Evolutionary conservation across 371 early-diverging fungal species (phyloP).

Genomic region (Umbelopsis sp.): DNA sequence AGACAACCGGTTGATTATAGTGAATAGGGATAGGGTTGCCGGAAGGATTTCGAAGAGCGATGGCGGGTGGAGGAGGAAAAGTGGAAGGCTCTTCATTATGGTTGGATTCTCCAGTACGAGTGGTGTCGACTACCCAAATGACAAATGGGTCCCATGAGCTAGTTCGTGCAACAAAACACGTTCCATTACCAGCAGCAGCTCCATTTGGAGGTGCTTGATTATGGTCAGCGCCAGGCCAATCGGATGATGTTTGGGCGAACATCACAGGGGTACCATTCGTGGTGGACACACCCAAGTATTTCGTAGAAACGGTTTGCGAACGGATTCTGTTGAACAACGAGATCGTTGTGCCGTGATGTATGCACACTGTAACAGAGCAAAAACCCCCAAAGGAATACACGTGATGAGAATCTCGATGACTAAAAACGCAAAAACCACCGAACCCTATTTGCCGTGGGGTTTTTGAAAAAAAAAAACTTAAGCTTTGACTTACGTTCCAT

Average conservation of each 20-base stretch:
- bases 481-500: constrained; percentile 51
- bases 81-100: constrained; percentile 38
- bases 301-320: constrained; percentile 80
- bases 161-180: constrained; percentile 69
- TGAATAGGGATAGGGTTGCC: constrained; percentile 68
- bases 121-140: constrained; percentile 73
- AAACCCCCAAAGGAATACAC: neutral
- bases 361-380: constrained; percentile 50
- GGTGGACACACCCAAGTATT: constrained; percentile 68
- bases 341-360: constrained; percentile 76
- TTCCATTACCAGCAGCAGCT: constrained; percentile 44
- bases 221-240: constrained; percentile 28
- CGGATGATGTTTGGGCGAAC: constrained; percentile 17
- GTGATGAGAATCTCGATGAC: constrained; percentile 5
- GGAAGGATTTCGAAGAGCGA: constrained; percentile 53
- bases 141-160: constrained; percentile 80
- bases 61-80: constrained; percentile 66
- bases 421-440: neutral
- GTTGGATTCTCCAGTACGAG: constrained; percentile 36
- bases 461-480: neutral
- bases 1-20: constrained; percentile 77
- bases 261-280: constrained; percentile 44
- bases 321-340: constrained; percentile 81
- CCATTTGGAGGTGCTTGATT: constrained; percentile 53
- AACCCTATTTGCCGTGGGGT: neutral